A percentile compares a stretch with the other conserved stretches of the same genome.
Evolutionary conservation across 176 grass and related monocot species (phyloP).

Genomic region (Rhynchospora pubera): DNA sequence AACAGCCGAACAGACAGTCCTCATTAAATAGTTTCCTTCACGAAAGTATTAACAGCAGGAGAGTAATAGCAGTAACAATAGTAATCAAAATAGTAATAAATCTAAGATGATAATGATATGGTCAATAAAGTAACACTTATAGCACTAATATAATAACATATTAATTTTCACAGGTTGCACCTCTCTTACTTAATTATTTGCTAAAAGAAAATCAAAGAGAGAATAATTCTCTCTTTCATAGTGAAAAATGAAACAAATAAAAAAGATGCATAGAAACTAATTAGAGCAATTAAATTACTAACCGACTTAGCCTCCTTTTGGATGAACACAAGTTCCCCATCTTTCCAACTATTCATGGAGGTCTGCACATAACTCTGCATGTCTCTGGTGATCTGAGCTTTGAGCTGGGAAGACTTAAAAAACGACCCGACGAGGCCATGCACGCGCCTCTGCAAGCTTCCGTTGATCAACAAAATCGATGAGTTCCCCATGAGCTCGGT

Average conservation of each 20-base stretch:
- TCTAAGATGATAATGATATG: background rate
- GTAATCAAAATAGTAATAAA: background rate
- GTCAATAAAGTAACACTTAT: background rate
- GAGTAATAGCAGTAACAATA: background rate
- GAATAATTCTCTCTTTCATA: background rate
- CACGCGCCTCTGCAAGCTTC: conserved; percentile 61
- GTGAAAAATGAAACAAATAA: background rate
- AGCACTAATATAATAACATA: background rate
- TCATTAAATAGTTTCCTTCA: background rate
- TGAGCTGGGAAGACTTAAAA: conserved; percentile 81
- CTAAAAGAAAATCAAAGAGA: background rate
- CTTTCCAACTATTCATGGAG: conserved; percentile 33
- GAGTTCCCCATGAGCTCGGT: conserved; percentile 96
- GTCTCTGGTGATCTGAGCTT: conserved; percentile 79
- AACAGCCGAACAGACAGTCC: background rate
- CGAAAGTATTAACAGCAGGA: background rate
- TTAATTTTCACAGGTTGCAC: background rate
- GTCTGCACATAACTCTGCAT: conserved; percentile 51
- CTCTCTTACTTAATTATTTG: background rate
- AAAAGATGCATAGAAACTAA: background rate
- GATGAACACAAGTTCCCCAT: conserved; percentile 47
- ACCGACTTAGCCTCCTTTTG: conserved; percentile 91
- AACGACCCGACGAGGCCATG: conserved; percentile 84
- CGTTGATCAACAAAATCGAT: conserved; percentile 87
- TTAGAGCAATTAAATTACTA: conserved; percentile 5